Percentiles rank a stretch among this genome's conserved stretches.
These are phyloP conservation scores for Pinus albicaulis DNA, from an alignment of 75 land plant species.

Conservation along the genomic window DNA sequence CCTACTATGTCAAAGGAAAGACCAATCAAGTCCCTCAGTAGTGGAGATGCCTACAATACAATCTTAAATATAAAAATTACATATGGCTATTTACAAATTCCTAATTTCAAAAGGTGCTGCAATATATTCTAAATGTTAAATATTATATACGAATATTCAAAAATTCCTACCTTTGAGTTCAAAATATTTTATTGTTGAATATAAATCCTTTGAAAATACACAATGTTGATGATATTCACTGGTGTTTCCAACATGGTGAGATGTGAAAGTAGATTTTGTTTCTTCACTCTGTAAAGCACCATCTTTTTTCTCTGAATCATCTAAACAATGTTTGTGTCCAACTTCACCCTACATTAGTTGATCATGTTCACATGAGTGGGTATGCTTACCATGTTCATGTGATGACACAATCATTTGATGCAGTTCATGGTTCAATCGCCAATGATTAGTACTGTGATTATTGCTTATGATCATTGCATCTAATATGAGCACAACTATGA, in stretches of 20 bases:
- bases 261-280: not conserved
- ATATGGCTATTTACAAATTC: no score
- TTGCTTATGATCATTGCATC: slow-evolving; percentile 8
- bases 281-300: not conserved
- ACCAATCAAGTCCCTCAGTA: no score
- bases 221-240: slow-evolving; percentile 7
- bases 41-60: no score
- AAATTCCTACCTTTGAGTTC: no score
- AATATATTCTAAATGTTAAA: no score
- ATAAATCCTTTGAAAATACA: not conserved
- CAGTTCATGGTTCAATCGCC: not conserved
- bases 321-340: not conserved
- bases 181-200: no score
- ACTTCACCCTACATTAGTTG: not conserved
- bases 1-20: no score
- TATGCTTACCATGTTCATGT: slow-evolving; percentile 2
- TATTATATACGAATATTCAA: no score
- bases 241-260: not conserved
- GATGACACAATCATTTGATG: not conserved
- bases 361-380: slow-evolving; percentile 8
- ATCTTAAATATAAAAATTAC: no score
- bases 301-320: not conserved
- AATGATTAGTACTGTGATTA: not conserved
- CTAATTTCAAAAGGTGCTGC: no score
- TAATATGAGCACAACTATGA: slow-evolving; percentile 8